Evolutionary conservation across 2,329 filamentous ascomycete genomes (phyloP), one percentile per base, ranked within the genome.

Genomic region (Apiospora rasikravindrae): DNA sequence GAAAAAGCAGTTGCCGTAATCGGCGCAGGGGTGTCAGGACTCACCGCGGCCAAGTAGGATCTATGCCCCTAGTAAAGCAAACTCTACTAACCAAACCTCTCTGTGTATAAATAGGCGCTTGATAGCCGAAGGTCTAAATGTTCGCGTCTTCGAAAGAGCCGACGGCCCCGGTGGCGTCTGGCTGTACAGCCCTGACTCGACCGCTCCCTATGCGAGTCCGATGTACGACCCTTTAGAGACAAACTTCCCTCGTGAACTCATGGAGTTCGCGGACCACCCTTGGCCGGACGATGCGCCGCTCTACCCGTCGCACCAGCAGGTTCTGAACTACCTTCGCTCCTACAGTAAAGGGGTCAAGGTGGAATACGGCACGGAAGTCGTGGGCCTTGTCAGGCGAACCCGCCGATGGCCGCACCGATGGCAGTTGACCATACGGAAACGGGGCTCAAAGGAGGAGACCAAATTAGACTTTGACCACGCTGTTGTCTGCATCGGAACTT

Each of bases 71-170:
- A 29, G 33, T 37, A 11, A 16, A 29, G 8, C 16, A 37, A 29
- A 37, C 29, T 10, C 24, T 37, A 22, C 29, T 61, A 37, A 37
- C 16, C 29, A 37, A 1, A 3, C 16, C 16, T 61, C 33, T 1
- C 29, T n/a, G 29, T 22, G 10, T 40, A 29, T 7, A 24, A 11
- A 24, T 51, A 71, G 70, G 26, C 64, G 70, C 22, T 44, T 71
- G 10, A 69, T 29, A 22, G 70, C 70, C 4, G 70, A 71, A 44
- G 64, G 70, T 44, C 13, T 71, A 2, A 22, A 61, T 4, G 70
- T 71, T 37, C 51, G 45, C 45, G 45, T 71, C 64, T 71, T 57
- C n/a, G 70, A 71, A 45, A 68, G 70, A 71, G 64, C 67, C 11
- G 4, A 29, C 7, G 33, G 64, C 5, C 70, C 45, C 2, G 70